These are phyloP conservation scores for Rhodotorula sp. DNA, from an alignment of 1,284 basidiomycete genomes.

Conservation along the genomic window DNA sequence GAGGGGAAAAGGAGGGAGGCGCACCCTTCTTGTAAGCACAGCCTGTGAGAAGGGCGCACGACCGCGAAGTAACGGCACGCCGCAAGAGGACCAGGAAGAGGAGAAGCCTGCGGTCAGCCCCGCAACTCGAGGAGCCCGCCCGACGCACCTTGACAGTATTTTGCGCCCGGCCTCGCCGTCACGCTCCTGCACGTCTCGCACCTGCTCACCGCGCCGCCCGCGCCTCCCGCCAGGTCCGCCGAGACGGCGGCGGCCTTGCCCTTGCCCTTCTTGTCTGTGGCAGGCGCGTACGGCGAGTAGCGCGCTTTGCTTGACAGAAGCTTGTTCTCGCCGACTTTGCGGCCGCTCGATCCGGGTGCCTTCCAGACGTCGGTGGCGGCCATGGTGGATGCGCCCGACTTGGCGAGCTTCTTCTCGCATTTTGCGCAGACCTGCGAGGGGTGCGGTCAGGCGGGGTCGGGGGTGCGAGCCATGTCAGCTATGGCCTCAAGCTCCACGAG, in stretches of 20 bases:
- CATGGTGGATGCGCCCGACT: slow-evolving; percentile 16
- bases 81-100: neutral
- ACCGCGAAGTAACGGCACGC: neutral
- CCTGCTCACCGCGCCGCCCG: slow-evolving; percentile 67
- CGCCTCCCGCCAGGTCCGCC: slow-evolving; percentile 51
- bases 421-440: slow-evolving; percentile 44
- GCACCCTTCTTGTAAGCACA: slow-evolving; percentile 78
- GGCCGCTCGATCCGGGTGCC: slow-evolving; percentile 44
- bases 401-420: slow-evolving; percentile 43
- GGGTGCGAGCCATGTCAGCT: neutral
- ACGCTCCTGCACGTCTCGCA: slow-evolving; percentile 80
- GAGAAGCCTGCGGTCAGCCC: neutral
- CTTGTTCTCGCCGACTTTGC: slow-evolving; percentile 81
- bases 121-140: too few species aligned
- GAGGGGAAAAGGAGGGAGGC: neutral
- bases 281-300: slow-evolving; percentile 54
- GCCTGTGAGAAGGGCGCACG: slow-evolving; percentile 54
- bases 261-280: slow-evolving; percentile 4
- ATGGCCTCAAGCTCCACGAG: too few species aligned
- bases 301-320: slow-evolving; percentile 63
- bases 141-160: slow-evolving; percentile 74
- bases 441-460: neutral
- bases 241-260: neutral
- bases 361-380: slow-evolving; percentile 31
- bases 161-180: slow-evolving; percentile 76